Base-by-base conservation (phyloP, 2,329 filamentous ascomycete species). In the Apiospora saccharicola region DNA sequence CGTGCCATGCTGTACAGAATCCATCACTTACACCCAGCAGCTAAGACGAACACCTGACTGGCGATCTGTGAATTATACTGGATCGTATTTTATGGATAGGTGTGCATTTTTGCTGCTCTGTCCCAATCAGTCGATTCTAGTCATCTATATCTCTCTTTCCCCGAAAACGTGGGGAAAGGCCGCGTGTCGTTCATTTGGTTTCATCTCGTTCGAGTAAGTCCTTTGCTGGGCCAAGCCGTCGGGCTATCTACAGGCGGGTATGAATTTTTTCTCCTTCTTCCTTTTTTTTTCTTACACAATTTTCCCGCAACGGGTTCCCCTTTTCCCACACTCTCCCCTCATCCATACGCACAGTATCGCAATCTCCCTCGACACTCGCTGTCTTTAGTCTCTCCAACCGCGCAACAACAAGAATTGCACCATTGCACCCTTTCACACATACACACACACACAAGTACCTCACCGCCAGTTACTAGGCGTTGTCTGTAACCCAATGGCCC, bases 151-250 rank as follows among this genome's bases (percentile, higher is more conserved):
- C 30, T 64, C 30, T 41, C 34, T 41, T 30, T 64, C 57, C 34
- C 57, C 57, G 57, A 37, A 64, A 64, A 64, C 34, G 34, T 41
- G 30, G 57, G 57, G 57, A 64, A 64, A 41, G 57, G 57, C 57
- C 57, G 57, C 57, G 57, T 64, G 57, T 64, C 57, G 34, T 64
- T 41, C 57, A 64, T 64, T 64, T 41, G 57, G 57, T 22, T 41
- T 64, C 57, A 41, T 41, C 57, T 64, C 57, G 30, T 64, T 64
- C 34, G 57, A 64, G 34, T 64, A 64, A 41, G 57, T 64, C 57
- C 34, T 64, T 41, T 64, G 34, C 57, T 64, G 57, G 22, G 30
- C 57, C 53, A 61, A 61, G 53, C 53, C 30, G 10, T 61, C 53
- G 16, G 53, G 34, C 53, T 37, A 22, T 61, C 30, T 61, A 34